A percentile compares a stretch with the other conserved stretches of the same genome.
phyloP scores from a whole-genome alignment of 2,329 filamentous ascomycete species.

The Cytospora piceae region DNA sequence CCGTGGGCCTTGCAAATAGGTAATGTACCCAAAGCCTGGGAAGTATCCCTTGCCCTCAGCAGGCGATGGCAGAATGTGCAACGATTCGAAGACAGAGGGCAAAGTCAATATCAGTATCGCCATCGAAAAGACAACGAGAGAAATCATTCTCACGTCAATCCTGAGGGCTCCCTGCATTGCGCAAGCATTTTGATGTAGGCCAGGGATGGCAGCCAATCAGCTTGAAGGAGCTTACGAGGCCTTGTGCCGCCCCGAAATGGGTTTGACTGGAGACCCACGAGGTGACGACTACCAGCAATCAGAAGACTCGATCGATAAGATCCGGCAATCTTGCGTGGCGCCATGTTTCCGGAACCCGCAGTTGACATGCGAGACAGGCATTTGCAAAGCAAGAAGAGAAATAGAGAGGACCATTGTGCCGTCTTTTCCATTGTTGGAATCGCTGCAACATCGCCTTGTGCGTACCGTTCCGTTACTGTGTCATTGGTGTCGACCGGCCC shows the following conservation, averaged over 20 bases:
- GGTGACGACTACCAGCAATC: conserved; percentile 13
- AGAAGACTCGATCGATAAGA: conserved; percentile 6
- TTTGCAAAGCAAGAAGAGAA: background rate
- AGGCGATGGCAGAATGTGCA: background rate
- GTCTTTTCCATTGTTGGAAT: background rate
- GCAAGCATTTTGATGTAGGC: conserved; percentile 26
- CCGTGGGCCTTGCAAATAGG: background rate
- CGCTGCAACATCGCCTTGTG: background rate
- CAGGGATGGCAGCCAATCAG: conserved; percentile 34
- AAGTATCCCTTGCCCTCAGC: background rate
- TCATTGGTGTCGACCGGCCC: background rate
- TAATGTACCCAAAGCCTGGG: background rate
- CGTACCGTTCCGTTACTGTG: too few relatives aligned
- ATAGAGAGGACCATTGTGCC: background rate
- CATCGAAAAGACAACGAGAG: background rate
- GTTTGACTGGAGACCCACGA: conserved; percentile 22
- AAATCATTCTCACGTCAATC: conserved; percentile 7
- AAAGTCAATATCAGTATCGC: background rate
- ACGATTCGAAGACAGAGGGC: background rate
- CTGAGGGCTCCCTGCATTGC: conserved; percentile 21
- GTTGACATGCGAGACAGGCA: background rate
- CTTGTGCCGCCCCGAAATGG: conserved; percentile 31
- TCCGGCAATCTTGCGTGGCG: conserved; percentile 7
- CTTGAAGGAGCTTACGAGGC: conserved; percentile 39
- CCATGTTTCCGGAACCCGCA: background rate